Evolutionary conservation across 352 stramenopile genomes (phyloP).

Genomic region (Peronospora destructor): DNA sequence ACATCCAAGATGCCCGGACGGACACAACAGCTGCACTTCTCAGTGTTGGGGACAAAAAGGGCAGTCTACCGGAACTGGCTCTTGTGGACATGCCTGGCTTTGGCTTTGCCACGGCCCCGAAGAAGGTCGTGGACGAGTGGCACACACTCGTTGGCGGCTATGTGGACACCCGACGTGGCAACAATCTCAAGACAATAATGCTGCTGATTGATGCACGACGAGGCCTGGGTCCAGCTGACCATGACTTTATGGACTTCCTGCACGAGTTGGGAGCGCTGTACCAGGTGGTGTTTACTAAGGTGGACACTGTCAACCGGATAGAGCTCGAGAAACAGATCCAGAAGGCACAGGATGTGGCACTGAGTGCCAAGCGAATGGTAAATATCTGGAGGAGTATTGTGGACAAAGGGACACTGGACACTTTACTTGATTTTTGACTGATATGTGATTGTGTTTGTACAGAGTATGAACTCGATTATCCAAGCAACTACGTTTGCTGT

Average conservation of each 20-base stretch:
- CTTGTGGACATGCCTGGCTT: slow-evolving; percentile 86
- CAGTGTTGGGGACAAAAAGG: slow-evolving; percentile 68
- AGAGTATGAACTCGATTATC: slow-evolving; percentile 81
- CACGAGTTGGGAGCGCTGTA: slow-evolving; percentile 76
- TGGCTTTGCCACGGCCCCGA: slow-evolving; percentile 75
- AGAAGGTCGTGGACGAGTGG: slow-evolving; percentile 67
- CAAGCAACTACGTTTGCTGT: slow-evolving; percentile 44
- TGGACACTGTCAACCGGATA: slow-evolving; percentile 46
- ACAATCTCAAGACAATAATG: slow-evolving; percentile 72
- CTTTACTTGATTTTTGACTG: neutral
- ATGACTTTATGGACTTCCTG: slow-evolving; percentile 87
- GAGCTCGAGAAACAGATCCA: slow-evolving; percentile 48
- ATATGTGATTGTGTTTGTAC: neutral
- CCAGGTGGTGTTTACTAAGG: slow-evolving; percentile 89
- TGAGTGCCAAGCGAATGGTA: slow-evolving; percentile 51
- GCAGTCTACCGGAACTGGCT: slow-evolving; percentile 53
- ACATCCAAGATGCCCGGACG: slow-evolving; percentile 84
- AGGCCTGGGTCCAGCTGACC: slow-evolving; percentile 66
- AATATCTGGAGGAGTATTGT: slow-evolving; percentile 1
- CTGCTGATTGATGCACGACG: slow-evolving; percentile 76
- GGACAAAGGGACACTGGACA: neutral
- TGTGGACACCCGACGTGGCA: slow-evolving; percentile 48
- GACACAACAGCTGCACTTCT: slow-evolving; percentile 79
- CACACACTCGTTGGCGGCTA: slow-evolving; percentile 77
- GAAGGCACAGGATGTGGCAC: slow-evolving; percentile 41